Conservation (phyloP, 2,329 filamentous ascomycete species). For the Alternaria gaisen region DNA sequence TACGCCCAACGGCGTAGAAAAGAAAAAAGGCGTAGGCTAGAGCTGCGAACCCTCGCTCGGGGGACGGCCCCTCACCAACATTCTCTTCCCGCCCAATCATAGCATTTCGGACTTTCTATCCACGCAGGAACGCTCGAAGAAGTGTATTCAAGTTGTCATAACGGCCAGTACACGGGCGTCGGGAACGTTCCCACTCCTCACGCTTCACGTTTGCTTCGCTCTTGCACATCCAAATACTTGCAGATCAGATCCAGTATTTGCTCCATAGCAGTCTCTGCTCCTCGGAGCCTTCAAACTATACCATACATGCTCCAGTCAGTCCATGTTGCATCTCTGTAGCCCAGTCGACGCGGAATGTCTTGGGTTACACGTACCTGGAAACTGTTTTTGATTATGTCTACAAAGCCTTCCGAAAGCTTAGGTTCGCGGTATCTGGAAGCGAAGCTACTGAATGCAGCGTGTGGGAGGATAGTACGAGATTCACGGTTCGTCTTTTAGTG, state of each 20-base stretch:
- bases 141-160: slow-evolving; percentile 22
- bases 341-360: slow-evolving; percentile 5
- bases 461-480: slow-evolving; percentile 74
- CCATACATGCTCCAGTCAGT: slow-evolving; percentile 28
- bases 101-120: slow-evolving; percentile 7
- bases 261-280: slow-evolving; percentile 77
- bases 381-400: slow-evolving; percentile 77
- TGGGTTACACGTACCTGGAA: slow-evolving; percentile 66
- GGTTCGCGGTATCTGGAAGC: slow-evolving; percentile 77
- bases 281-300: slow-evolving; percentile 71
- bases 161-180: slow-evolving; percentile 10
- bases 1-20: slow-evolving; percentile 19
- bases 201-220: slow-evolving; percentile 4
- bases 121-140: not conserved
- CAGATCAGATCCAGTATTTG: slow-evolving; percentile 74
- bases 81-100: slow-evolving; percentile 12
- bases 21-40: slow-evolving; percentile 18
- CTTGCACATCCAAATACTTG: slow-evolving; percentile 2
- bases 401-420: slow-evolving; percentile 78
- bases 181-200: not conserved
- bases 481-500: slow-evolving; percentile 78
- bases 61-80: slow-evolving; percentile 13
- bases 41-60: slow-evolving; percentile 33
- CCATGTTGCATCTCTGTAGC: slow-evolving; percentile 8
- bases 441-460: slow-evolving; percentile 82